These are phyloP conservation scores for Yamadazyma songkhlaensis DNA, from an alignment of 1,139 yeast species.

Conservation along the genomic window DNA sequence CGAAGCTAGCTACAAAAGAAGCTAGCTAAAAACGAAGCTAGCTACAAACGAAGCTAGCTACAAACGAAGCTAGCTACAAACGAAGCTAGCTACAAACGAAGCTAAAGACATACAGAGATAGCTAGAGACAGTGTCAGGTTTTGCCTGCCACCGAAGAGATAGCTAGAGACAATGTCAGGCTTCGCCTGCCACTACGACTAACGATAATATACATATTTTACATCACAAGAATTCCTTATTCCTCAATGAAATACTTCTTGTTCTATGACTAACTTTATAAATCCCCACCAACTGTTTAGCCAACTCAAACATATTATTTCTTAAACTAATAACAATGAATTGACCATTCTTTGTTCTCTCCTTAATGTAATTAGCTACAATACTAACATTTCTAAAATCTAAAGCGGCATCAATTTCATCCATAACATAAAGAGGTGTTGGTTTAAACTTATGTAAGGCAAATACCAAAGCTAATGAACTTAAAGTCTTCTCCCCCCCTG, in stretches of 20 bases:
- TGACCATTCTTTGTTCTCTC: slow-evolving; percentile 96
- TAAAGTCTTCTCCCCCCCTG: slow-evolving; percentile 97
- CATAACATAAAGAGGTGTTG: slow-evolving; percentile 98
- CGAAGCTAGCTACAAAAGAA: no score
- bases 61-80: no score
- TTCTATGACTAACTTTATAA: slow-evolving; percentile 89
- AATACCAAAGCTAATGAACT: slow-evolving; percentile 94
- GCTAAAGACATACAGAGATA: no score
- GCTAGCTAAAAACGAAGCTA: no score
- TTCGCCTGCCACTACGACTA: no score
- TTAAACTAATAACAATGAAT: slow-evolving; percentile 88
- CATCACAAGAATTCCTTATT: slow-evolving; percentile 48
- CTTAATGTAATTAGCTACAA: slow-evolving; percentile 94
- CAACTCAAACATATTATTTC: slow-evolving; percentile 97
- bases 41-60: no score
- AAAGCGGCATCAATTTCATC: slow-evolving; percentile 99
- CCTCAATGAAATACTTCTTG: slow-evolving; percentile 74
- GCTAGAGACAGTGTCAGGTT: no score
- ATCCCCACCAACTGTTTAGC: slow-evolving; percentile 94
- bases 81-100: no score
- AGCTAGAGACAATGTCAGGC: no score
- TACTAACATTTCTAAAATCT: slow-evolving; percentile 94
- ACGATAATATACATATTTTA: slow-evolving; percentile 2
- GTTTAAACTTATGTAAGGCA: slow-evolving; percentile 94
- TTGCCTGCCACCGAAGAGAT: no score